These are phyloP conservation scores for Rubia yunnanensis DNA, from an alignment of 257 asterid species.

Conservation along the genomic window DNA sequence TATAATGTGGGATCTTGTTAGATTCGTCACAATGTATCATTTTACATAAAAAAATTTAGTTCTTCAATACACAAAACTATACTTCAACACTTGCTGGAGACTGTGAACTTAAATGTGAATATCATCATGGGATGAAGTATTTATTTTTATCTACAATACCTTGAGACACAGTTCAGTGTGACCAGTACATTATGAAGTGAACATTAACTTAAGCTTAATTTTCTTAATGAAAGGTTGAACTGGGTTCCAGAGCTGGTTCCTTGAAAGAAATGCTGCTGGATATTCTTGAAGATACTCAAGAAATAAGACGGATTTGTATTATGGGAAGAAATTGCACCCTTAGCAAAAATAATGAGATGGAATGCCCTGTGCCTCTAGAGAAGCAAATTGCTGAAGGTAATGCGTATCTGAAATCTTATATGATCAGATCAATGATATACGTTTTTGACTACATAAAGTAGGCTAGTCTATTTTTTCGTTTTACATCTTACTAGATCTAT, in stretches of 20 bases:
- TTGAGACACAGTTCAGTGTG: neutral
- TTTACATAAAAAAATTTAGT: too few species aligned
- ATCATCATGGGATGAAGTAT: neutral
- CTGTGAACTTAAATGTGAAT: neutral
- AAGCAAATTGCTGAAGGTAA: slow-evolving; percentile 90
- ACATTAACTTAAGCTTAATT: neutral
- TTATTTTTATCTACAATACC: neutral
- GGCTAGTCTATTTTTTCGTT: slow-evolving; percentile 7
- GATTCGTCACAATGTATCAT: neutral
- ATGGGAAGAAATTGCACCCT: slow-evolving; percentile 90
- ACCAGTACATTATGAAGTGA: neutral
- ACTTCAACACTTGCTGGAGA: neutral
- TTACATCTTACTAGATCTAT: slow-evolving; percentile 14
- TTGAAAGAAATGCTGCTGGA: slow-evolving; percentile 98
- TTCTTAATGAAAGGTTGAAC: slow-evolving; percentile 64
- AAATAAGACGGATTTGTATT: slow-evolving; percentile 82
- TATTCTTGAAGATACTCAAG: slow-evolving; percentile 95
- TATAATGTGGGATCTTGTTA: neutral
- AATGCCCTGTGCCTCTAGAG: slow-evolving; percentile 65
- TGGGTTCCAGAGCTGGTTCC: slow-evolving; percentile 91
- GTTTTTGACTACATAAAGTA: slow-evolving; percentile 2
- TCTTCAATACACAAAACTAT: neutral
- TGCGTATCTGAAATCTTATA: slow-evolving; percentile 8
- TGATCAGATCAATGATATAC: slow-evolving; percentile 10
- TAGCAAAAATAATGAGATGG: slow-evolving; percentile 52